Conservation (phyloP, 768 basidiomycete species). For the Podaxis mareebaensis region DNA sequence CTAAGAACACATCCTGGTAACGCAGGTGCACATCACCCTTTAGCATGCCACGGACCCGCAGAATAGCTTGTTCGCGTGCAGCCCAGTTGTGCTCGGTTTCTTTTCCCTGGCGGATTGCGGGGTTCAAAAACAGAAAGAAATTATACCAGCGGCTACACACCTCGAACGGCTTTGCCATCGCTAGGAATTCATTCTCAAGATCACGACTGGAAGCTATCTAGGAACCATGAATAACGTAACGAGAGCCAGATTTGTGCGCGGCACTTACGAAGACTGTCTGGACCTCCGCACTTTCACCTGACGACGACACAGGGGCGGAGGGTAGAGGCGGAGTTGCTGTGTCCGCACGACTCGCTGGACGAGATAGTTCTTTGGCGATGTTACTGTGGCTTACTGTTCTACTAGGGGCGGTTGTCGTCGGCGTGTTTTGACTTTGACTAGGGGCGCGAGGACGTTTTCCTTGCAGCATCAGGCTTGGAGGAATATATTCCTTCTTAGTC, state of each 20-base stretch:
- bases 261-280: constrained; percentile 68
- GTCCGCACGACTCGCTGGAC: constrained; percentile 65
- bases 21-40: constrained; percentile 79
- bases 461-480: constrained; percentile 71
- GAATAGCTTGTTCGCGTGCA: constrained; percentile 72
- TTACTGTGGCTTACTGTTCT: constrained; percentile 25
- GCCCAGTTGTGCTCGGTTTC: constrained; percentile 98
- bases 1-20: constrained; percentile 73
- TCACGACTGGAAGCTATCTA: constrained; percentile 86
- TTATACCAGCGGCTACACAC: constrained; percentile 37
- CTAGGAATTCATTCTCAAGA: constrained; percentile 80
- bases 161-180: constrained; percentile 81
- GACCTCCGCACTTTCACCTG: constrained; percentile 48
- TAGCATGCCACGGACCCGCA: constrained; percentile 85
- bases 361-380: constrained; percentile 43
- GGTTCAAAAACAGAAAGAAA: not conserved
- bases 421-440: constrained; percentile 34
- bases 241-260: not conserved
- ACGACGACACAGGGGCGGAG: constrained; percentile 26
- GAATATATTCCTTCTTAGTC: constrained; percentile 61
- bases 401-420: constrained; percentile 48
- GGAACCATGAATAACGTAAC: not conserved
- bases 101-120: constrained; percentile 62
- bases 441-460: constrained; percentile 49
- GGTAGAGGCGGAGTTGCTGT: constrained; percentile 42